These are phyloP conservation scores for Candida rishiriensis DNA, from an alignment of 805 yeast genomes.

Conservation along the genomic window DNA sequence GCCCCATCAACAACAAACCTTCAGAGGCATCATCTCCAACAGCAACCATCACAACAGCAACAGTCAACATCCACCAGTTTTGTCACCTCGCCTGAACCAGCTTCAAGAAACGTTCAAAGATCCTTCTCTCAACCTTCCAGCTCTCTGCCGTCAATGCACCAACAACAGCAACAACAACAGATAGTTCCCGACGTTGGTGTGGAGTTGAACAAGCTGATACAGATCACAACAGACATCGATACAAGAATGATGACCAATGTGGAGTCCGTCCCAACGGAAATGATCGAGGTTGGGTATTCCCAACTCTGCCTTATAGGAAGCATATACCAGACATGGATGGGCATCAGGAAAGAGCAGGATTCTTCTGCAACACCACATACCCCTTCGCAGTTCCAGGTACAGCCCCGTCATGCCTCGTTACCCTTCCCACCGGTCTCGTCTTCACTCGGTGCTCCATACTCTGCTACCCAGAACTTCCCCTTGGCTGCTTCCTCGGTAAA, in stretches of 20 bases:
- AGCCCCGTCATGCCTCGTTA: conserved; percentile 4
- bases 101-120: conserved; percentile 1
- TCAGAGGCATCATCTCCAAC: conserved; percentile 2
- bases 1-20: conserved; percentile 1
- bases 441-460: not conserved
- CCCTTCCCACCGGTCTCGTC: not conserved
- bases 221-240: conserved; percentile 15
- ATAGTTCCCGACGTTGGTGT: conserved; percentile 5
- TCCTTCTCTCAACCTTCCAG: conserved; percentile 6
- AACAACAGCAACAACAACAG: not conserved
- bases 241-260: conserved; percentile 4
- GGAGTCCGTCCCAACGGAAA: conserved; percentile 11
- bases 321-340: conserved; percentile 15
- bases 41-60: not conserved
- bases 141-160: conserved; percentile 1
- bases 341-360: no score
- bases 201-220: conserved; percentile 12
- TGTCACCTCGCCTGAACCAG: not conserved
- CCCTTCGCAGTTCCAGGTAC: not conserved
- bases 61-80: not conserved
- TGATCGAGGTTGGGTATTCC: conserved; percentile 14
- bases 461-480: conserved; percentile 4
- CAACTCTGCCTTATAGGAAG: conserved; percentile 12
- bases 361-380: not conserved
- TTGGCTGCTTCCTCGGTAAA: conserved; percentile 4